Evolutionary conservation across 2,329 filamentous ascomycete species (phyloP), one percentile per base, ranked within the genome.

Genomic region (Scedosporium minutisporum): DNA sequence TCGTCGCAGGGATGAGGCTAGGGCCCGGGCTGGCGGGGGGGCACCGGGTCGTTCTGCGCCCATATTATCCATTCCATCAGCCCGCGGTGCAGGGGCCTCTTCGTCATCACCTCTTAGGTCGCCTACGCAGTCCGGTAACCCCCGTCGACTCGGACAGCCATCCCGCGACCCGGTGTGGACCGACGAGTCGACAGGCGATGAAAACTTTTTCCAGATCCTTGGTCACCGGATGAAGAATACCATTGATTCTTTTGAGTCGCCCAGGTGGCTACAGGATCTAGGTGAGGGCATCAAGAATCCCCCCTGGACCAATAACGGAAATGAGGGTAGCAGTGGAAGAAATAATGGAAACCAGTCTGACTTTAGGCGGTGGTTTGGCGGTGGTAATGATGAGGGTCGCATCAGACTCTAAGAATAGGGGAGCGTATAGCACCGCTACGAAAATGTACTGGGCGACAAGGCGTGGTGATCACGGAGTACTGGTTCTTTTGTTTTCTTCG

Each of bases 211-310:
- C 70, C 84, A 90, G 67, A 87, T 88, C 41, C 86, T 97, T 65
- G 87, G 90, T 0, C 90, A 96, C 71, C 83, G 93, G 42, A 87
- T 99, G 68, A 90, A 87, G 74, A 99, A 99, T 70, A 97, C 95
- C 0, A 85, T 97, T 61, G 93, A 97, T 65, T 89, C 86, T 0
- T 82, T 91, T 1, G 88, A 92, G 61, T 82, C 87, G 33, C 93
- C 95, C 0, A 87, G 87, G 66, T 97, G 93, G 92, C 78, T 96
- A 66, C 83, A 86, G 68, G 88, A 90, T 27, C 79, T 91, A 29
- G 83, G 85, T 1, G 80, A 84, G 63, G 83, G 82, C 7, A 84
- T 93, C 73, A 90, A 87, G 73, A 85, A 87, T 70, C 91, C 91
- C 4, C 88, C 86, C 69, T 96, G 91, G 91, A 89, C 95, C 85